phyloP scores from a whole-genome alignment of 2,329 filamentous ascomycete species.

The Cladophialophora carrionii region DNA sequence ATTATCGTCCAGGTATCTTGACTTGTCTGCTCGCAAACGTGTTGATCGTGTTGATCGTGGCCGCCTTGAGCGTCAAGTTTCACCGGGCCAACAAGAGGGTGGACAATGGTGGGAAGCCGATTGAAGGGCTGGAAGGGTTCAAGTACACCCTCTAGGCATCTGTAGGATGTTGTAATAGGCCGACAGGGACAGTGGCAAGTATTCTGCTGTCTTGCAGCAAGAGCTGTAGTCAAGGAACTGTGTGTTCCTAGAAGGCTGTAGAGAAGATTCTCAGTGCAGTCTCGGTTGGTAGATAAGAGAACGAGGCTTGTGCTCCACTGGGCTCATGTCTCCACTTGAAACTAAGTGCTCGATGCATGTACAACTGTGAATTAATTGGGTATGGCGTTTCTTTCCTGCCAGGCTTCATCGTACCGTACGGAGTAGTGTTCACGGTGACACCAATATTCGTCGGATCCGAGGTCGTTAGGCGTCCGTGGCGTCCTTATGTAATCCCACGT shows the following conservation, averaged over 20 bases:
- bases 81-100: conserved; percentile 35
- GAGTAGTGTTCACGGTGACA: neutral
- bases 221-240: neutral
- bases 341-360: neutral
- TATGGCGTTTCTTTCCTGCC: neutral
- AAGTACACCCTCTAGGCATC: conserved; percentile 42
- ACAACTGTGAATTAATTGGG: neutral
- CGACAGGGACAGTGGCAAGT: neutral
- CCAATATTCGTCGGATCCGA: neutral
- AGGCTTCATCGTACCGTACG: no score
- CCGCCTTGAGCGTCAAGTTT: conserved; percentile 27
- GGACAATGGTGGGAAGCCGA: conserved; percentile 49
- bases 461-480: neutral
- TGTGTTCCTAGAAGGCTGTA: neutral
- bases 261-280: neutral
- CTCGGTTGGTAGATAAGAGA: neutral
- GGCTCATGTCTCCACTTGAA: conserved; percentile 6
- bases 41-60: conserved; percentile 27
- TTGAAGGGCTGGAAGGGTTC: conserved; percentile 54
- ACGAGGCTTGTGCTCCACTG: conserved; percentile 5
- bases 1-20: conserved; percentile 8
- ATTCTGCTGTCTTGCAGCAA: neutral
- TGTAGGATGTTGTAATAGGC: no score
- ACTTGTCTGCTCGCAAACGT: conserved; percentile 18
- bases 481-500: neutral